phyloP scores from a whole-genome alignment of 805 yeast species.

The Candida dajiaensis region DNA sequence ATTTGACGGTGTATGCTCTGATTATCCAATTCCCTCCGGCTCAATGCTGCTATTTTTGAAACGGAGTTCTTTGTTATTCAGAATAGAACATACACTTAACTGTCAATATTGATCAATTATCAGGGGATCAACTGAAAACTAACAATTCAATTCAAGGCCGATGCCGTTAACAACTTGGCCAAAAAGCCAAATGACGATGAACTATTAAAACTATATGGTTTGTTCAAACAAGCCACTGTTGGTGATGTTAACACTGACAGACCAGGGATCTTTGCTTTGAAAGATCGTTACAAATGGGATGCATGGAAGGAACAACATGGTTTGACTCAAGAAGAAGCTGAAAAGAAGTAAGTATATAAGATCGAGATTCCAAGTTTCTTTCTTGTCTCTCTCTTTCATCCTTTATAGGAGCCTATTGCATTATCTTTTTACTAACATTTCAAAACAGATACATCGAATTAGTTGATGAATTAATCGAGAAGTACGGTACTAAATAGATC shows the following conservation, averaged over 20 bases:
- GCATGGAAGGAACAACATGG: slow-evolving; percentile 92
- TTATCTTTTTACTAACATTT: neutral
- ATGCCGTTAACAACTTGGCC: slow-evolving; percentile 67
- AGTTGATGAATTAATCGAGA: slow-evolving; percentile 56
- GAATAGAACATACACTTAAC: neutral
- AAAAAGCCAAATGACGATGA: slow-evolving; percentile 84
- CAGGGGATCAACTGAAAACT: neutral
- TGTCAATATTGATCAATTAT: too few relatives aligned
- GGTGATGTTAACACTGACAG: slow-evolving; percentile 87
- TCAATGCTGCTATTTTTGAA: neutral
- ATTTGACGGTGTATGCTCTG: neutral
- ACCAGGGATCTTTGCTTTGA: slow-evolving; percentile 90
- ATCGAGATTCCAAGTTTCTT: neutral
- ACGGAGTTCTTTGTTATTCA: too few relatives aligned
- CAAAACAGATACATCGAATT: slow-evolving; percentile 48
- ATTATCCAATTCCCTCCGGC: neutral
- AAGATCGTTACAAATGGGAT: slow-evolving; percentile 97
- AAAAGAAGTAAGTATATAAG: slow-evolving; percentile 43
- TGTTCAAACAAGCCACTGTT: slow-evolving; percentile 94
- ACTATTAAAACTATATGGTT: slow-evolving; percentile 78
- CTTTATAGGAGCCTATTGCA: too few relatives aligned
- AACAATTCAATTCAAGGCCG: slow-evolving; percentile 46
- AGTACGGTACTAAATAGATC: slow-evolving; percentile 32
- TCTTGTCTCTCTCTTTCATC: too few relatives aligned
- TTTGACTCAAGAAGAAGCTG: slow-evolving; percentile 84